Base-by-base conservation (phyloP, 75 land plant genomes). In the Selaginella tamariscina region DNA sequence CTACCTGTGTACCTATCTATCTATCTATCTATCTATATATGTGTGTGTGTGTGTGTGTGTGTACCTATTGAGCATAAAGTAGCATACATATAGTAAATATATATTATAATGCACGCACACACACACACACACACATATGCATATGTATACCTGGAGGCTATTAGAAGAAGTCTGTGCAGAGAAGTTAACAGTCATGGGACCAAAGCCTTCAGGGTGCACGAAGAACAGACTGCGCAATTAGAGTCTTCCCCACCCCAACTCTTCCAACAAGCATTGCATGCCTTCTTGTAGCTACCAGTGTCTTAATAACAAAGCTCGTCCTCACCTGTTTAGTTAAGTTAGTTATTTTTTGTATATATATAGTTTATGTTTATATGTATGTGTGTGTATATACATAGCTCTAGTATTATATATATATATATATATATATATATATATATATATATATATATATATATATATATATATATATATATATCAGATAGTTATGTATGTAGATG, bases 131-230 rank as follows among this genome's bases (percentile, higher is more conserved):
- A n/a, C n/a, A n/a, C n/a, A n/a, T 11, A 49, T 49, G 11, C 18
- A 11, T 20, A 68, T 5, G 2, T 2, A 18, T 23, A 74, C 76
- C 72, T 74, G 76, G n/a, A 70, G 55, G 33, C 76, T 69, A 24
- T 74, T 74, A 32, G 76, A 74, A 63, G 76, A 74, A 23, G 76
- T 74, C 56, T 74, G 76, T 15, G 76, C 76, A n/a, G 76, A 74
- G 31, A 74, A 69, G 27, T 68, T 74, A 18, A 74, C 65, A 15
- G 66, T 65, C 65, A 74, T 69, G 1, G 76, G 27, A 26, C 71
- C 31, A 8, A 74, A 64, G 9, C 76, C 76, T 39, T 74, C 76
- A 8, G 76, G 76, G 55, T 24, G 62, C 23, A 29, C 21, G 30
- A 29, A 69, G 1, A 9, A 69, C 68, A 13, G 76, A 56, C 66